Base-by-base conservation (phyloP, 2,329 filamentous ascomycete species). In the Botrytis medusae region DNA sequence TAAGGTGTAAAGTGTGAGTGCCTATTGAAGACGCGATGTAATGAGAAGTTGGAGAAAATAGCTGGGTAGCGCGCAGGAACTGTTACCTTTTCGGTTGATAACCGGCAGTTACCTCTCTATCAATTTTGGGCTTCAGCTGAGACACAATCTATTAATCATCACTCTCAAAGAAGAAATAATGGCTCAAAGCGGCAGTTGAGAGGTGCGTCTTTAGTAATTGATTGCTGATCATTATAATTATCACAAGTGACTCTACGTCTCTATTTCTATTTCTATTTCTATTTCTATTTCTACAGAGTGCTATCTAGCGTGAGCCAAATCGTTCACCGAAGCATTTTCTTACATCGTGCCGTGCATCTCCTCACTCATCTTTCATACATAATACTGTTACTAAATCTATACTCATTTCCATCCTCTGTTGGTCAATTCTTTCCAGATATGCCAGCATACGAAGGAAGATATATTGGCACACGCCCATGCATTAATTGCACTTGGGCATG, bases 81-180 rank as follows among this genome's bases (percentile, higher is more conserved):
- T 68, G 48, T 68, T 42, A 9, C 65, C 34, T 29, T 22, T 68
- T 68, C 65, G 65, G 48, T 42, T 68, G 65, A 68, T 68, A 40
- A 18, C 34, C 65, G 65, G 65, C 37, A 57, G 34, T 42, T 10
- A n/a, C n/a, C 20, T 57, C 65, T 57, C 34, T 68, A 67, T 54
- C 64, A 68, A 68, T 57, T 32, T 29, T 57, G 32, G 25, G 44
- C 20, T 51, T 25, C 34, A 32, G 65, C 48, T 42, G 65, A 22
- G 40, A 42, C 48, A 64, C 18, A 32, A 46, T 64, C 51, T 20
- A 46, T 64, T 20, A 64, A 64, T 46, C 40, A 32, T 14, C 42
- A 40, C n/a, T 22, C 48, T 22, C 4, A 57, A 57, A 16, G 6
- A 10, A 7, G 37, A 42, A 54, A 40, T 42, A 40, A 22, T 42